Evolutionary conservation across 1,284 basidiomycete genomes (phyloP).

Genomic region (Hemileia vastatrix): DNA sequence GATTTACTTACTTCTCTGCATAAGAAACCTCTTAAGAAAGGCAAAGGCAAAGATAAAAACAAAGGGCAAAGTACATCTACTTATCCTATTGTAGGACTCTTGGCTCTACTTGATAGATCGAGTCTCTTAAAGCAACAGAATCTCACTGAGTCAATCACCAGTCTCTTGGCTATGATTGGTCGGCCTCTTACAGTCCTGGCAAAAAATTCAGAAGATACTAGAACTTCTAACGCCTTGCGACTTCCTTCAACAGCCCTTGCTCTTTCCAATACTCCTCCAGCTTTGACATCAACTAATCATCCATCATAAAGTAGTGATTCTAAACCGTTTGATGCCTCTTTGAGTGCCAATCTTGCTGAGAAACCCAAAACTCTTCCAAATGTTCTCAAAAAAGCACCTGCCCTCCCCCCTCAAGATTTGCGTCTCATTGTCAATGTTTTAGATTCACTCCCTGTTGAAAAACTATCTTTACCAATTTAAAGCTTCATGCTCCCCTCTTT

Average conservation of each 20-base stretch:
- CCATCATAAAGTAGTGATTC: constrained; percentile 46
- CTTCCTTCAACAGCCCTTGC: neutral
- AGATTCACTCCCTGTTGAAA: too few species aligned
- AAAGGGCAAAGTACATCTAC: constrained; percentile 56
- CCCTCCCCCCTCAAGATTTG: constrained; percentile 67
- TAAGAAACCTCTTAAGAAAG: constrained; percentile 62
- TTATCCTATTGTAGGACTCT: constrained; percentile 75
- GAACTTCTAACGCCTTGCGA: neutral
- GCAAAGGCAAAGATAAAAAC: constrained; percentile 75
- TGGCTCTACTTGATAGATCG: constrained; percentile 73
- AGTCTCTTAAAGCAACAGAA: constrained; percentile 70
- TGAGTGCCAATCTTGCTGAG: constrained; percentile 7
- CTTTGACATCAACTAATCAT: constrained; percentile 1
- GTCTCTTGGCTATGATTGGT: constrained; percentile 71
- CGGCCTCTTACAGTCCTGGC: constrained; percentile 55
- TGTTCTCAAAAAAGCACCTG: constrained; percentile 55
- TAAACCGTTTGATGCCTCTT: constrained; percentile 4
- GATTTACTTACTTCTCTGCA: constrained; percentile 67
- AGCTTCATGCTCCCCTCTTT: too few species aligned
- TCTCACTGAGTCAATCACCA: constrained; percentile 81
- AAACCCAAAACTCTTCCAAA: constrained; percentile 24
- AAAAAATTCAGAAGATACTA: too few species aligned
- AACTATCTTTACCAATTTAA: too few species aligned
- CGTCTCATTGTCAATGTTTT: constrained; percentile 86
- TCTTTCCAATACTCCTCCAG: too few species aligned